Evolutionary conservation across 2,329 filamentous ascomycete species (phyloP), one percentile per base, ranked within the genome.

Genomic region (Thelonectria rubi): DNA sequence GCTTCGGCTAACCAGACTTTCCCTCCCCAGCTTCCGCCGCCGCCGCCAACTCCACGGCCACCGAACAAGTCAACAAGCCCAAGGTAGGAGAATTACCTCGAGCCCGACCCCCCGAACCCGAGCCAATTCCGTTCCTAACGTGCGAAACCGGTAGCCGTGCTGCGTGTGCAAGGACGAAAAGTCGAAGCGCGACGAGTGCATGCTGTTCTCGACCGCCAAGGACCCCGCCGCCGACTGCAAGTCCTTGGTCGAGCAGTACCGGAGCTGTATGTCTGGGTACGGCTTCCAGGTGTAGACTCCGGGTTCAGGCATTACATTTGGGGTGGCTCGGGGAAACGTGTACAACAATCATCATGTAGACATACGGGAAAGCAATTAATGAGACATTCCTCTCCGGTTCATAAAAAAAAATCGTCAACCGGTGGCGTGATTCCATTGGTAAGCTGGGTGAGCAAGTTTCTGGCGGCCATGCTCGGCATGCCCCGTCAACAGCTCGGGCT

Each of bases 111-210:
- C 14, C 15, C 74, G 75, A 32, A 76, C 77, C 40, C 59, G 37
- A 53, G 17, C 43, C 63, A 63, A 65, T 63, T 48, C 45, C 48
- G 15, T 49, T 62, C 17, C 65, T 67, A 24, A 69, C 53, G 12
- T 18, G 10, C 4, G 5, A 62, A 5, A 2, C 26, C 5, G 7
- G 26, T 73, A 97, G 93, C 94, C 94, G 45, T 98, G 95, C 86
- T 98, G 95, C 77, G 95, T 98, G 30, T 99, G 95, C 87, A 97
- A 94, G 76, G 88, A 95, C 46, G 93, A 99, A 79, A 99, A 99
- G 79, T 84, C 92, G 40, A 86, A 86, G 70, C 92, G 95, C 66
- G 95, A 99, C 81, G 94, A 99, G 80, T 99, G 95, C 84, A 98
- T 99, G 94, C 91, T 99, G 58, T 97, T 98, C 82, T 97, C 93